Conservation (phyloP, 2,329 filamentous ascomycete species). For the Fusarium marasasianum region DNA sequence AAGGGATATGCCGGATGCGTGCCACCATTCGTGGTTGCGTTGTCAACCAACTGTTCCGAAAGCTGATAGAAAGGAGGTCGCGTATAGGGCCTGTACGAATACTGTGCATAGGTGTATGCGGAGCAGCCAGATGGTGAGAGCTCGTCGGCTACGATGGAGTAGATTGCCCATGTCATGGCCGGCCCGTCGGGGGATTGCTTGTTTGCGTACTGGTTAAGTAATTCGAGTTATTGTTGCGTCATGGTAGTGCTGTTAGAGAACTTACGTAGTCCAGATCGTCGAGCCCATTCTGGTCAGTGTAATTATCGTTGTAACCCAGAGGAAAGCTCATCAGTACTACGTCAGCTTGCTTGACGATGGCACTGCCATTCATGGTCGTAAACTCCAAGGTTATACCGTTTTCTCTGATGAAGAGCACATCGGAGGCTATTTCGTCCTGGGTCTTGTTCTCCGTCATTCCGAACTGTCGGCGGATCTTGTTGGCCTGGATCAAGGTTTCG, state of each 20-base stretch:
- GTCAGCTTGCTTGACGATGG: not conserved
- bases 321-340: not conserved
- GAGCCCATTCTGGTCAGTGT: not conserved
- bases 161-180: not conserved
- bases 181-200: not conserved
- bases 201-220: not conserved
- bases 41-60: not conserved
- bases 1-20: not conserved
- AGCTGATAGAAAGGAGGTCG: not conserved
- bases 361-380: not conserved
- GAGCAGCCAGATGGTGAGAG: not conserved
- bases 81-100: not conserved
- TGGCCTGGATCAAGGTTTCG: not conserved
- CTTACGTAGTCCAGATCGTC: not conserved
- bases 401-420: not conserved
- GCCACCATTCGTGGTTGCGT: not conserved
- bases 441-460: not conserved
- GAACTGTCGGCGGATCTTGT: not conserved
- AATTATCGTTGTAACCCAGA: not conserved
- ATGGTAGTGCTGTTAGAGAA: fast-evolving
- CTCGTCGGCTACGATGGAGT: not conserved
- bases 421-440: not conserved
- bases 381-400: not conserved
- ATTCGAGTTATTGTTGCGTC: fast-evolving
- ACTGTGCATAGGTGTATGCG: not conserved